A percentile compares a stretch with the other conserved stretches of the same genome.
These are phyloP conservation scores for Rusavskia elegans DNA, from an alignment of 495 filamentous ascomycete genomes.

Conservation along the genomic window DNA sequence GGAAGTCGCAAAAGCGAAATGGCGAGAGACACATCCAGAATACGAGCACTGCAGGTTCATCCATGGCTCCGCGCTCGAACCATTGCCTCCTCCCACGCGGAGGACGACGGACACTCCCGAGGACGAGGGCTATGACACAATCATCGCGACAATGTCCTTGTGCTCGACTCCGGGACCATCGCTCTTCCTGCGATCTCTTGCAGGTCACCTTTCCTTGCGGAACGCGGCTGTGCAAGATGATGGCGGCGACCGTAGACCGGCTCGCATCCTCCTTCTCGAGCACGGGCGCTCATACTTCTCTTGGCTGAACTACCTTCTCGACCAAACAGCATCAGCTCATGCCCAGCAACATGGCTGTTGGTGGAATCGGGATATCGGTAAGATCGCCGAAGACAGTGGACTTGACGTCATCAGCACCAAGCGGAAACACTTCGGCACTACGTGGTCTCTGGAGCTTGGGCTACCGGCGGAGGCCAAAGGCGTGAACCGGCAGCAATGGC, in stretches of 20 bases:
- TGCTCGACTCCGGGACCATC: constrained; percentile 72
- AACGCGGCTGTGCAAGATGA: constrained; percentile 18
- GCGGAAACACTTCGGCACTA: constrained; percentile 65
- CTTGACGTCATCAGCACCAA: constrained; percentile 58
- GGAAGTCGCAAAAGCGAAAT: constrained; percentile 42
- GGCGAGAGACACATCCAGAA: constrained; percentile 29
- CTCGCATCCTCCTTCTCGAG: constrained; percentile 74
- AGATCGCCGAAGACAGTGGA: constrained; percentile 62
- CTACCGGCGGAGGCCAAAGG: neutral
- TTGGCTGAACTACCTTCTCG: constrained; percentile 66
- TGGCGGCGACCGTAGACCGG: constrained; percentile 17
- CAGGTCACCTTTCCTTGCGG: constrained; percentile 21
- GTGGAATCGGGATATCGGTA: constrained; percentile 88
- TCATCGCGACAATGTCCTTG: constrained; percentile 85
- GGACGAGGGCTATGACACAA: constrained; percentile 50
- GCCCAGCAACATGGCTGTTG: constrained; percentile 82
- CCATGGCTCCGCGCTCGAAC: constrained; percentile 20
- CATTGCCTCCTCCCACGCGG: constrained; percentile 11
- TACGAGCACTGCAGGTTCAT: constrained; percentile 29
- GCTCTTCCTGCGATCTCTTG: constrained; percentile 33
- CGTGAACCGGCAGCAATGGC: neutral
- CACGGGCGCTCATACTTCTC: constrained; percentile 68
- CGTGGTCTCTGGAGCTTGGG: constrained; percentile 44
- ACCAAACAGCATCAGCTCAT: constrained; percentile 61
- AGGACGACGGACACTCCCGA: neutral